A percentile compares a stretch with the other conserved stretches of the same genome.
Evolutionary conservation across 1,284 basidiomycete species (phyloP).

Genomic region (Chiua sp.): DNA sequence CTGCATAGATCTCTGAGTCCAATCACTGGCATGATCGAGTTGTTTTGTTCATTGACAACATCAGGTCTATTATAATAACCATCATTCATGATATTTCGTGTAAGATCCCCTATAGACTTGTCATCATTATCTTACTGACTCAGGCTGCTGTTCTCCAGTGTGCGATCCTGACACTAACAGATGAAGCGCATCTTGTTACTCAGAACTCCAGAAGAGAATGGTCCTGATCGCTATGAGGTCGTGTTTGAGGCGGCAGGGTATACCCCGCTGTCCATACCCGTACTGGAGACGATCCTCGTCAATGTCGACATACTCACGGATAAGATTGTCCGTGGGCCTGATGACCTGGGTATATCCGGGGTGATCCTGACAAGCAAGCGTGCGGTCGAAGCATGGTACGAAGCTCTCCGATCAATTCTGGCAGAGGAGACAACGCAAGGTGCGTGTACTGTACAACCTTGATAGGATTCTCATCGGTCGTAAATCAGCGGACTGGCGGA

Average conservation of each 20-base stretch:
- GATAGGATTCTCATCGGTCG: background rate
- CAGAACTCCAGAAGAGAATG: conserved; percentile 49
- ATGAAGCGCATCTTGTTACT: conserved; percentile 57
- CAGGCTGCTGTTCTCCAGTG: too few relatives aligned
- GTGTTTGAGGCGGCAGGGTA: conserved; percentile 52
- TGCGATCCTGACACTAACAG: background rate
- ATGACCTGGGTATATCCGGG: conserved; percentile 46
- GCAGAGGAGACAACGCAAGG: conserved; percentile 8
- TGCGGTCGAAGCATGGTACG: conserved; percentile 70
- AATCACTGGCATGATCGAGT: too few relatives aligned
- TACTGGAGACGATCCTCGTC: conserved; percentile 64
- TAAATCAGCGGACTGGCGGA: conserved; percentile 48
- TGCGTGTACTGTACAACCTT: conserved; percentile 8
- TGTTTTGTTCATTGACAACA: too few relatives aligned
- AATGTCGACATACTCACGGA: conserved; percentile 52
- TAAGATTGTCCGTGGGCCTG: conserved; percentile 47
- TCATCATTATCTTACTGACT: too few relatives aligned
- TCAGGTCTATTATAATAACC: too few relatives aligned
- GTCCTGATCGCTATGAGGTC: conserved; percentile 57
- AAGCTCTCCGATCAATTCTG: conserved; percentile 38
- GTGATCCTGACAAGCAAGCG: conserved; percentile 78
- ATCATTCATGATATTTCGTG: too few relatives aligned
- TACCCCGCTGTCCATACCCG: conserved; percentile 60
- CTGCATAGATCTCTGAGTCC: too few relatives aligned
- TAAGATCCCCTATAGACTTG: too few relatives aligned